Conservation (phyloP, 192 early-diverging fungal genomes). For the Coemansia umbellata region DNA sequence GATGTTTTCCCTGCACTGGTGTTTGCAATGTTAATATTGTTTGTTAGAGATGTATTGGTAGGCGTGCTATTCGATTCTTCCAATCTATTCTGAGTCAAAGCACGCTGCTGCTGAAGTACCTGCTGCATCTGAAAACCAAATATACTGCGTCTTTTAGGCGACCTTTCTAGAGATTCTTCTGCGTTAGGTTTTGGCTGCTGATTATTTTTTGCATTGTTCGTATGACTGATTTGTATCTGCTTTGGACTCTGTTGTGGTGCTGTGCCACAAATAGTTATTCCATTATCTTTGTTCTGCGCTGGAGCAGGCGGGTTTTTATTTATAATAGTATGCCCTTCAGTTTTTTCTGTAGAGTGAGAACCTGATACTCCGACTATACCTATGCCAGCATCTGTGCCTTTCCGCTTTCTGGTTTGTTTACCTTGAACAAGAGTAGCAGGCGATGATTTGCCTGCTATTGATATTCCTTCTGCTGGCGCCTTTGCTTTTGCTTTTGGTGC, state of each 20-base stretch:
- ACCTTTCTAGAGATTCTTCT: too few species aligned
- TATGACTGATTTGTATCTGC: background rate
- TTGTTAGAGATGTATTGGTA: background rate
- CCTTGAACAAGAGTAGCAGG: too few species aligned
- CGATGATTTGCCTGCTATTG: background rate
- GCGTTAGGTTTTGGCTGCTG: too few species aligned
- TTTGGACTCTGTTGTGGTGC: background rate
- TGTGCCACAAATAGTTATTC: background rate
- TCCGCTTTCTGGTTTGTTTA: background rate
- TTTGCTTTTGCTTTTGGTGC: background rate
- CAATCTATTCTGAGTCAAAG: too few species aligned
- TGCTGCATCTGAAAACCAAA: conserved; percentile 32
- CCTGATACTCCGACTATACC: conserved; percentile 4
- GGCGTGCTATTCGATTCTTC: too few species aligned
- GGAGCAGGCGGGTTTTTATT: background rate
- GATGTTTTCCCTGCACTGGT: background rate
- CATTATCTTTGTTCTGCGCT: background rate
- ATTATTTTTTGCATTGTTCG: too few species aligned
- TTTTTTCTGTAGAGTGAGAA: background rate
- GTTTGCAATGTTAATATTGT: background rate
- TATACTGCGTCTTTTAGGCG: conserved; percentile 16
- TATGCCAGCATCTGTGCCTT: background rate
- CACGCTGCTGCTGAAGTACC: conserved; percentile 3
- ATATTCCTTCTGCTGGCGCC: background rate
- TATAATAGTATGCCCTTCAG: too few species aligned